These are phyloP conservation scores for Mortierella sp. DNA, from an alignment of 371 early-diverging fungal species.

Conservation along the genomic window DNA sequence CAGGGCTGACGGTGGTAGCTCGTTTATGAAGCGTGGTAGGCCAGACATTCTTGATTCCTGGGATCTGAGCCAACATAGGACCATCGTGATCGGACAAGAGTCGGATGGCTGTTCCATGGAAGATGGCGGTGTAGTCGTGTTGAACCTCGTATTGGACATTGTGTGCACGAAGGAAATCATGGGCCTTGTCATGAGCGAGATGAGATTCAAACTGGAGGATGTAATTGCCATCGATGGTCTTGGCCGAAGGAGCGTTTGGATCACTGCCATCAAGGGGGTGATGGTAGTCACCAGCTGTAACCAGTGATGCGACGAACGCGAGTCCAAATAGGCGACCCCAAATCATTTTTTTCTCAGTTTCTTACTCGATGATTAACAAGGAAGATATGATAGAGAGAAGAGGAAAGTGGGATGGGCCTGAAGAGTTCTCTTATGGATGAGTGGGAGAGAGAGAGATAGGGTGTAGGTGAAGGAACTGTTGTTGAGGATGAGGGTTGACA, in stretches of 20 bases:
- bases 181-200: not conserved
- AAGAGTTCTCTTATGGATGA: too few species aligned
- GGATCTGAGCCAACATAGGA: constrained; percentile 17
- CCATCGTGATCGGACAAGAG: constrained; percentile 17
- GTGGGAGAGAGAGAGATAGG: too few species aligned
- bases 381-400: not conserved
- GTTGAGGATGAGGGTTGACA: too few species aligned
- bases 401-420: not conserved
- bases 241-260: not conserved
- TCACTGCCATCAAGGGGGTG: too few species aligned
- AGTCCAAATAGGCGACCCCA: too few species aligned
- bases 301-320: not conserved
- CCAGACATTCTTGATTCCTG: constrained; percentile 48
- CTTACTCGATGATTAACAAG: not conserved
- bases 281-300: constrained; percentile 1
- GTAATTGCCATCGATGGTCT: not conserved
- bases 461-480: too few species aligned
- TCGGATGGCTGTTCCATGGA: constrained; percentile 5
- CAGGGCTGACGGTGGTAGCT: constrained; percentile 7
- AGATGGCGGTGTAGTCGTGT: constrained; percentile 8
- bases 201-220: constrained; percentile 1
- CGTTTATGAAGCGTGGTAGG: constrained; percentile 12
- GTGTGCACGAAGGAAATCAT: not conserved
- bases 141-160: constrained; percentile 2
- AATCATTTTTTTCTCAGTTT: too few species aligned